A percentile compares a stretch with the other conserved stretches of the same genome.
phyloP scores from a whole-genome alignment of 768 basidiomycete genomes.

The Suillus occidentalis region DNA sequence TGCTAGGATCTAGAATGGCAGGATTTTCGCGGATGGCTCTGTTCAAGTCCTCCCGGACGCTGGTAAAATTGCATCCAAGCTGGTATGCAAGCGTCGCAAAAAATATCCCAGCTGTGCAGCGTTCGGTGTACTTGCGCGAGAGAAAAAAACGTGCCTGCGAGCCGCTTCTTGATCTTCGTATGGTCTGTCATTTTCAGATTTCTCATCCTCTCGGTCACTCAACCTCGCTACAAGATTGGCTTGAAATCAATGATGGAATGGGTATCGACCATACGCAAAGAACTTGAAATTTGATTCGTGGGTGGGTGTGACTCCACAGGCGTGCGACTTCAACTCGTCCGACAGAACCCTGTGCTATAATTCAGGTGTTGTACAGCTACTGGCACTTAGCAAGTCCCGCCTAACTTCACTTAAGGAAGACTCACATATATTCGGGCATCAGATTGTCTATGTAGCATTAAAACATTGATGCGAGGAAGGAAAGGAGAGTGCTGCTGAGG shows the following conservation, averaged over 20 bases:
- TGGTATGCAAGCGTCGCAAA: background rate
- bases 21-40: background rate
- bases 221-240: background rate
- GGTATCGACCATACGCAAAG: background rate
- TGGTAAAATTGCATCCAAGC: background rate
- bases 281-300: background rate
- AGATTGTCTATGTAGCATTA: no score
- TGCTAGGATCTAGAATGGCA: background rate
- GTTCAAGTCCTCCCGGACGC: background rate
- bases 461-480: background rate
- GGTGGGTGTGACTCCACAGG: background rate
- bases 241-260: background rate
- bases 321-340: no score
- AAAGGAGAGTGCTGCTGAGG: no score
- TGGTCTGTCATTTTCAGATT: background rate
- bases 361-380: background rate
- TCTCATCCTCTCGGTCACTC: background rate
- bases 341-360: background rate
- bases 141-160: background rate
- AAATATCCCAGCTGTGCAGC: background rate
- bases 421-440: no score
- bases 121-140: background rate
- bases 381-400: background rate
- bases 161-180: background rate
- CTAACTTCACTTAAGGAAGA: no score